Conservation (phyloP, 768 basidiomycete genomes). For the Tricholoma saponaceum region DNA sequence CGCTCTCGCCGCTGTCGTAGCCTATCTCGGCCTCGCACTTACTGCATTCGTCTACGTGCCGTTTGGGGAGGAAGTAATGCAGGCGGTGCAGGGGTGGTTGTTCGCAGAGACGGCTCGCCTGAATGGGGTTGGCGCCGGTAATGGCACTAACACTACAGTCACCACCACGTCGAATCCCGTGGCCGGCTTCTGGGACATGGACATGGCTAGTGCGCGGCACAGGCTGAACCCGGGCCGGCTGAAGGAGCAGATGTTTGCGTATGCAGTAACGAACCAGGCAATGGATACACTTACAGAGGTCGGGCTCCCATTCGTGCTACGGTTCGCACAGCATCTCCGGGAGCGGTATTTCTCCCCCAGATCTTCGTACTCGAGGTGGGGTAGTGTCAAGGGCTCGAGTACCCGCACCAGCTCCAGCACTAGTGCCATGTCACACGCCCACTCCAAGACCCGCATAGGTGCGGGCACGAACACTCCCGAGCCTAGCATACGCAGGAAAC, state of each 20-base stretch:
- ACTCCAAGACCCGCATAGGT: background rate
- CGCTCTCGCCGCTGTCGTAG: constrained; percentile 80
- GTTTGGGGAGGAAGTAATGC: constrained; percentile 84
- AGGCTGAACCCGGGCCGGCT: constrained; percentile 69
- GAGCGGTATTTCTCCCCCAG: constrained; percentile 31
- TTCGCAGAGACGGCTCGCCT: constrained; percentile 24
- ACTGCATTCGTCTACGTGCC: constrained; percentile 97
- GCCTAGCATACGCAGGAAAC: constrained; percentile 42
- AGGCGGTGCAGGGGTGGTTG: constrained; percentile 40
- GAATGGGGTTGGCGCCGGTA: constrained; percentile 6
- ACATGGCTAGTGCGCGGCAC: constrained; percentile 42
- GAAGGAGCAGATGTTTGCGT: constrained; percentile 91
- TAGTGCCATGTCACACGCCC: background rate
- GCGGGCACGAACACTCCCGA: background rate
- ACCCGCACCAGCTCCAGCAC: background rate
- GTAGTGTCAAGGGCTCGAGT: background rate
- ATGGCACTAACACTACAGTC: constrained; percentile 7
- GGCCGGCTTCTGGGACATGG: constrained; percentile 47
- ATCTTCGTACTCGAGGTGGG: background rate
- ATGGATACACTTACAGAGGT: constrained; percentile 76
- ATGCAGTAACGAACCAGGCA: constrained; percentile 84
- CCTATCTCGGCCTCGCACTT: constrained; percentile 87
- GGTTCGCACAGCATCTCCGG: constrained; percentile 50
- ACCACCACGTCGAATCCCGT: constrained; percentile 4
- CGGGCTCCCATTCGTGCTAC: constrained; percentile 73